Base-by-base conservation (phyloP, 768 basidiomycete species). In the Kwoniella pini region DNA sequence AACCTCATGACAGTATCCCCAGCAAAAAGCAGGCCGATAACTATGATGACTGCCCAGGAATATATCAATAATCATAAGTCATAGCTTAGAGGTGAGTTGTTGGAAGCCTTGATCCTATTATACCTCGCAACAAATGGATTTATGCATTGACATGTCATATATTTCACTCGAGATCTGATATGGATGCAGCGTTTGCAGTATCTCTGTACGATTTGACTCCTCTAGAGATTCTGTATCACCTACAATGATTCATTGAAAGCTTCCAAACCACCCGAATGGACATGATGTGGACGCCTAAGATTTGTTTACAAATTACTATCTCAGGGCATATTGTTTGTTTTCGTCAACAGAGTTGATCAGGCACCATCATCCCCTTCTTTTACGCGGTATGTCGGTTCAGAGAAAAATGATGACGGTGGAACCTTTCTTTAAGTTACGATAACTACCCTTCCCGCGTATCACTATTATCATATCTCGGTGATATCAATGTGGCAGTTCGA, bases 331-430 rank as follows among this genome's bases (percentile, higher is more conserved):
- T 31, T 50, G 48, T 50, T 50, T 50, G 27, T 30, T 24, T 28
- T 24, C 26, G 13, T 48, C 45, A n/a, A 15, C 45, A n/a, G 48
- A 28, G 59, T 17, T 46, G 59, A 60, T 60, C 59, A 60, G 59
- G 59, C 59, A 60, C 59, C 39, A 53, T 60, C 46, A 49, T 4
- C 13, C 40, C 10, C n/a, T 40, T 6, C 5, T 24, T 42, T 15
- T 42, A 15, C 33, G 33, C n/a, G n/a, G n/a, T n/a, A n/a, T n/a
- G 30, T 50, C 48, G 30, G 28, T 50, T 19, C 33, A 36, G 33
- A 36, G n/a, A 42, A 42, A 50, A 50, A 19, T 21, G 48, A 50
- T 50, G 48, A 50, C 30, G 48, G n/a, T 50, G 48, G 48, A 50
- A 50, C 7, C 15, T 36, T 36, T 7, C 7, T 15, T 36, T 36